Evolutionary conservation across 495 filamentous ascomycete genomes (phyloP).

Genomic region (Oleoguttula mirabilis): DNA sequence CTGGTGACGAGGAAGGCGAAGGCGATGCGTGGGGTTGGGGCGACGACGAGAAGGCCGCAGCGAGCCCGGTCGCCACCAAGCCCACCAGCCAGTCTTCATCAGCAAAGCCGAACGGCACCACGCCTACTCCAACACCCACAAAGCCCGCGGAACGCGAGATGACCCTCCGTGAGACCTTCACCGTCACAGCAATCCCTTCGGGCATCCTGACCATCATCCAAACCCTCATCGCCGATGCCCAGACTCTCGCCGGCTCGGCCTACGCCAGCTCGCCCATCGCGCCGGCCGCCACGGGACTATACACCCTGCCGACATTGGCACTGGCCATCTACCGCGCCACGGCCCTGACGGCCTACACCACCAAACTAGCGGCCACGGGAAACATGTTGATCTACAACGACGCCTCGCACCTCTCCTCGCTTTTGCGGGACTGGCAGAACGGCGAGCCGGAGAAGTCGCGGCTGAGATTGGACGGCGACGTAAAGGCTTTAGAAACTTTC

Average conservation of each 20-base stretch:
- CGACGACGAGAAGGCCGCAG: constrained; percentile 36
- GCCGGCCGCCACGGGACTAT: constrained; percentile 60
- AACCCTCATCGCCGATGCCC: constrained; percentile 57
- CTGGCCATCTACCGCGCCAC: constrained; percentile 86
- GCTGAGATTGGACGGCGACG: constrained; percentile 55
- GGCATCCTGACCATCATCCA: constrained; percentile 59
- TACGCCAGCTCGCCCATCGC: constrained; percentile 48
- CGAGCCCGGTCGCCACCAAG: constrained; percentile 15
- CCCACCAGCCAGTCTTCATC: constrained; percentile 5
- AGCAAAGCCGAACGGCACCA: background rate
- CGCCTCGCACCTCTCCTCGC: constrained; percentile 60
- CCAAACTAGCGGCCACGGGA: constrained; percentile 42
- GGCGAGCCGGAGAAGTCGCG: constrained; percentile 37
- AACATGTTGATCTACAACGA: constrained; percentile 96
- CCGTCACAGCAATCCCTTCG: constrained; percentile 72
- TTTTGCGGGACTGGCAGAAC: constrained; percentile 50
- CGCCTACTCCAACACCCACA: background rate
- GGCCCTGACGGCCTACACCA: constrained; percentile 65
- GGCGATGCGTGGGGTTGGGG: constrained; percentile 63
- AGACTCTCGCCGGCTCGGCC: constrained; percentile 43
- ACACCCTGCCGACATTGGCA: constrained; percentile 68
- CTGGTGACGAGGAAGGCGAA: constrained; percentile 34
- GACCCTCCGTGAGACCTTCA: constrained; percentile 76
- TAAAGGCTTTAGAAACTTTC: constrained; percentile 60
- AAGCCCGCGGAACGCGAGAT: constrained; percentile 42